Base-by-base conservation (phyloP, 805 yeast genomes). In the Hanseniaspora pseudoguilliermondii region DNA sequence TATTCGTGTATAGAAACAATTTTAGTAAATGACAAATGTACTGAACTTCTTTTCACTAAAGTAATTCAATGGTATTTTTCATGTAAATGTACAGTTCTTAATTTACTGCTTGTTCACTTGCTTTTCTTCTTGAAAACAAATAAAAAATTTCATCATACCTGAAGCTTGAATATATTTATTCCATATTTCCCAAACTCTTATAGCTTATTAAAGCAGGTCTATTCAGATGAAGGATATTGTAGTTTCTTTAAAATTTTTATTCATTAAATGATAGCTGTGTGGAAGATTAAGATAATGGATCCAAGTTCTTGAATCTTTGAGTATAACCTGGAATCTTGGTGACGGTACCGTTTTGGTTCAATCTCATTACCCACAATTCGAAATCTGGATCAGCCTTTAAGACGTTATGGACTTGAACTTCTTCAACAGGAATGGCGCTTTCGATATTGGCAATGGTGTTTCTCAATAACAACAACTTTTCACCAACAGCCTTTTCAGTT, bases 321-420 rank as follows among this genome's bases (percentile, higher is more conserved):
- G 86, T 83, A 83, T 93, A 93, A 66, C 96, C 96, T 66, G 97
- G 97, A 65, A 90, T 95, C 78, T 86, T 86, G 75, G 96, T 96
- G 79, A 90, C 84, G 32, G 51, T 32, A 42, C 54, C 54, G 42
- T 50, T 50, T 80, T 84, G 81, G 66, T 93, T 89, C 93, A 91
- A 84, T 76, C 88, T 88, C 67, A 76, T 79, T 64, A 90, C 96
- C 85, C 93, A 93, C 65, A 86, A 90, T 70, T 91, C 96, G 71
- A 93, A 84, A 73, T 93, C 97, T 66, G 98, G 97, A 77, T 93
- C 86, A 62, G 97, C 97, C 78, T 82, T 81, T 67, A 84, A 84
- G 63, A 93, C 86, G 65, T 93, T 98, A 61, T 88, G 96, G 60
- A 91, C 90, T 56, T 97, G 91, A 71, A 93, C 83, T 76, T 93